Conservation (phyloP, 352 stramenopile species). For the Phytophthora hybrid region DNA sequence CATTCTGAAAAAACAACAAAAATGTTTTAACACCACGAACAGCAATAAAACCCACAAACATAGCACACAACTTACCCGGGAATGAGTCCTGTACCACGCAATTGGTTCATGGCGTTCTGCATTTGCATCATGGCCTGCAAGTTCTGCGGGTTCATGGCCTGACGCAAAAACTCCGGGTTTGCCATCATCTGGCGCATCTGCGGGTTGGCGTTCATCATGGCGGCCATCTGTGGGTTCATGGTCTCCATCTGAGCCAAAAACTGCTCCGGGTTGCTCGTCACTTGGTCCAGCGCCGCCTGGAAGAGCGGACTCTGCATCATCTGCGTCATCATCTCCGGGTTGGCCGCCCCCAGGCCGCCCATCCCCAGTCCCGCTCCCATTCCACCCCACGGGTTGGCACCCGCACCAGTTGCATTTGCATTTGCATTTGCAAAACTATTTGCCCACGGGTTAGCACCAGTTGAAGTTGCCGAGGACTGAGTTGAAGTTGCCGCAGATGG, state of each 20-base stretch:
- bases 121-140: conserved; percentile 93
- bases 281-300: conserved; percentile 82
- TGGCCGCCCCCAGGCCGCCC: conserved; percentile 49
- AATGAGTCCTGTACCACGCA: conserved; percentile 74
- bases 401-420: conserved; percentile 25
- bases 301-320: conserved; percentile 91
- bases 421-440: conserved; percentile 8
- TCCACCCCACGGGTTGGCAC: conserved; percentile 78
- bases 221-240: conserved; percentile 91
- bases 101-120: conserved; percentile 89
- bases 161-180: conserved; percentile 87
- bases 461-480: conserved; percentile 32
- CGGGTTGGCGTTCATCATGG: conserved; percentile 89
- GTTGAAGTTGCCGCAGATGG: conserved; percentile 13
- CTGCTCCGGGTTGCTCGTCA: conserved; percentile 81
- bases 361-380: conserved; percentile 36
- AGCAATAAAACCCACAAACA: neutral
- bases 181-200: conserved; percentile 91
- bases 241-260: conserved; percentile 89
- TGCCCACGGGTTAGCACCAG: conserved; percentile 72
- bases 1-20: conserved; percentile 42
- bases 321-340: conserved; percentile 82
- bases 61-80: conserved; percentile 49
- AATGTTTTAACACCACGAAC: conserved; percentile 8
- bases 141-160: conserved; percentile 92